A percentile compares a stretch with the other conserved stretches of the same genome.
These are phyloP conservation scores for Circinella minor DNA, from an alignment of 371 early-diverging fungal genomes.

Conservation along the genomic window DNA sequence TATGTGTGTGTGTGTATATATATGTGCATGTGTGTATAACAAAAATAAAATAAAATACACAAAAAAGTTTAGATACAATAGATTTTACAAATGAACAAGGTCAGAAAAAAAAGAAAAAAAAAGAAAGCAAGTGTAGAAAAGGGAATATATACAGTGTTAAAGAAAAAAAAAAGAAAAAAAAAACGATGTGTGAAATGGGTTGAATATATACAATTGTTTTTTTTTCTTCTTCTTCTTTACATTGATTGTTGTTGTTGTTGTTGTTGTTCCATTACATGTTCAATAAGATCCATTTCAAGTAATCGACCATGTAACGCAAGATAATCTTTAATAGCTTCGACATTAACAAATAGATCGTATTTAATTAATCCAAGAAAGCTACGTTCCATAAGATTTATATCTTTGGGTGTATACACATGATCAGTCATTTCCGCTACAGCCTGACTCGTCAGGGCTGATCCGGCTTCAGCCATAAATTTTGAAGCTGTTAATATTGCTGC, in stretches of 20 bases:
- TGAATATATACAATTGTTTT: too few relatives aligned
- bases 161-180: too few relatives aligned
- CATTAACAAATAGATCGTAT: conserved; percentile 51
- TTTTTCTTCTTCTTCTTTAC: too few relatives aligned
- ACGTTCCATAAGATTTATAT: conserved; percentile 61
- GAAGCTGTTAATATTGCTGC: conserved; percentile 74
- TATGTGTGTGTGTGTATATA: too few relatives aligned
- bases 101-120: too few relatives aligned
- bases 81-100: too few relatives aligned
- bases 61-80: too few relatives aligned
- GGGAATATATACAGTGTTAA: too few relatives aligned
- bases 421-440: conserved; percentile 65
- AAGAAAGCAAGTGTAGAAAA: too few relatives aligned
- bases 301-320: conserved; percentile 47
- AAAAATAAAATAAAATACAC: too few relatives aligned
- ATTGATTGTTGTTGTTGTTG: conserved; percentile 1
- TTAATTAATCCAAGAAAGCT: conserved; percentile 53
- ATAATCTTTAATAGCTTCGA: conserved; percentile 48
- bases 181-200: too few relatives aligned
- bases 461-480: conserved; percentile 68
- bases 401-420: conserved; percentile 63
- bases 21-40: too few relatives aligned
- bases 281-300: conserved; percentile 54
- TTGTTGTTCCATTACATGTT: conserved; percentile 31
- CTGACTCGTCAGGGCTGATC: conserved; percentile 60